Evolutionary conservation across 1,284 basidiomycete genomes (phyloP).

Genomic region (Apiotrichum laibachii): DNA sequence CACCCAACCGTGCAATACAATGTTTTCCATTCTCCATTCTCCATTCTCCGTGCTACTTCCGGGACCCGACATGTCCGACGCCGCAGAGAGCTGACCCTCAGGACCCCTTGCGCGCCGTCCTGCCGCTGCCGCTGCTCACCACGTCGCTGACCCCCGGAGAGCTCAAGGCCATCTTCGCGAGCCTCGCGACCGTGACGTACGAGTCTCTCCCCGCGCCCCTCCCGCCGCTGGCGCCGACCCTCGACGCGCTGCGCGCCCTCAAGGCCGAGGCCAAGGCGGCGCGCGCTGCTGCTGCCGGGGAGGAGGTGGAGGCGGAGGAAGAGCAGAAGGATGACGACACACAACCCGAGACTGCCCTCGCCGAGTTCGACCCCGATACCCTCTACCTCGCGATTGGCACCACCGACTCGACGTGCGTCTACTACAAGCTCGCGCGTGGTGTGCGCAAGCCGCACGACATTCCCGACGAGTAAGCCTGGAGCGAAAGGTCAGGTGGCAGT

Average conservation of each 20-base stretch:
- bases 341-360: not conserved
- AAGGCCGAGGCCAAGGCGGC: slow-evolving; percentile 5
- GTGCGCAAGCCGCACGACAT: slow-evolving; percentile 53
- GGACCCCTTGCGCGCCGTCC: slow-evolving; percentile 47
- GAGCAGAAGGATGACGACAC: slow-evolving; percentile 8
- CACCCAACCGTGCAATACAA: not conserved
- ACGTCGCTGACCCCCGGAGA: slow-evolving; percentile 42
- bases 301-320: slow-evolving; percentile 3
- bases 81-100: slow-evolving; percentile 8
- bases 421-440: slow-evolving; percentile 51
- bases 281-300: not conserved
- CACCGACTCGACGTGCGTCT: slow-evolving; percentile 50
- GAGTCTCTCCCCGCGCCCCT: slow-evolving; percentile 28
- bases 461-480: slow-evolving; percentile 51
- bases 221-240: slow-evolving; percentile 28
- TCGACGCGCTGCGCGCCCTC: slow-evolving; percentile 26
- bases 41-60: no score
- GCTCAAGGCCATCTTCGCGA: slow-evolving; percentile 39
- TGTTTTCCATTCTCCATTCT: not conserved
- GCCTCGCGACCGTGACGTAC: slow-evolving; percentile 23
- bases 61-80: no score
- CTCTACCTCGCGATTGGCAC: slow-evolving; percentile 49
- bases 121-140: slow-evolving; percentile 47
- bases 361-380: slow-evolving; percentile 42
- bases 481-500: not conserved